Evolutionary conservation across 1,284 basidiomycete genomes (phyloP).

Genomic region (Malassezia furfur): DNA sequence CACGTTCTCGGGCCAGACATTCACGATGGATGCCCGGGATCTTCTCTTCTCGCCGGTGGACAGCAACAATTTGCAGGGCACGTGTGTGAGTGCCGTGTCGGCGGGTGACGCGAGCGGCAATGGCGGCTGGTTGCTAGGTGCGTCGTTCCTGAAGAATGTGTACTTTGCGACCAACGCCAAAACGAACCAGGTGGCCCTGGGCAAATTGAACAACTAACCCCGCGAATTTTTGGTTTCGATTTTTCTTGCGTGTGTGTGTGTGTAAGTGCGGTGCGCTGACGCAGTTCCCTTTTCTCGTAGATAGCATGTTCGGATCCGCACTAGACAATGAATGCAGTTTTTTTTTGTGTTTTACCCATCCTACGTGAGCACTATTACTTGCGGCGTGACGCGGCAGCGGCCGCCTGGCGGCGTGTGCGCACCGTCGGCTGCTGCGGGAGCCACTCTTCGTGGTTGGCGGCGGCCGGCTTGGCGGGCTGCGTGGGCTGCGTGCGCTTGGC

Average conservation of each 20-base stretch:
- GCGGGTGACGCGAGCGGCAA: conserved; percentile 53
- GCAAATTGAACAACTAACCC: conserved; percentile 40
- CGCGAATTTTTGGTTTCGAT: neutral
- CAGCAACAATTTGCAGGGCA: conserved; percentile 57
- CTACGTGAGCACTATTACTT: neutral
- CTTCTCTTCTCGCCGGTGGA: conserved; percentile 62
- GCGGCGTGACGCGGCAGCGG: too few relatives aligned
- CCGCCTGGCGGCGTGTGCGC: too few relatives aligned
- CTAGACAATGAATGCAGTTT: neutral
- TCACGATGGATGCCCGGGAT: conserved; percentile 54
- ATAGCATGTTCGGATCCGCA: neutral
- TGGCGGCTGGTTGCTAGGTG: conserved; percentile 60
- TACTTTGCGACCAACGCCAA: conserved; percentile 61
- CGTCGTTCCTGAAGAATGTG: conserved; percentile 47
- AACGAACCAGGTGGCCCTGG: conserved; percentile 63
- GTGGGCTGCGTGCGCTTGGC: neutral
- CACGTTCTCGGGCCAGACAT: conserved; percentile 57
- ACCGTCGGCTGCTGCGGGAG: conserved; percentile 7
- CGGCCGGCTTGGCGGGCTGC: neutral
- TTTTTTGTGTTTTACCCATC: neutral
- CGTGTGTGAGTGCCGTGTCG: conserved; percentile 66
- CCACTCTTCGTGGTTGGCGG: conserved; percentile 22
- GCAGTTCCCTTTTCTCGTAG: neutral
- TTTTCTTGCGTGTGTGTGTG: neutral
- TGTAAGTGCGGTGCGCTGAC: neutral